A percentile compares a stretch with the other conserved stretches of the same genome.
Conservation (phyloP, 495 filamentous ascomycete genomes). For the Pyrenula massariospora region DNA sequence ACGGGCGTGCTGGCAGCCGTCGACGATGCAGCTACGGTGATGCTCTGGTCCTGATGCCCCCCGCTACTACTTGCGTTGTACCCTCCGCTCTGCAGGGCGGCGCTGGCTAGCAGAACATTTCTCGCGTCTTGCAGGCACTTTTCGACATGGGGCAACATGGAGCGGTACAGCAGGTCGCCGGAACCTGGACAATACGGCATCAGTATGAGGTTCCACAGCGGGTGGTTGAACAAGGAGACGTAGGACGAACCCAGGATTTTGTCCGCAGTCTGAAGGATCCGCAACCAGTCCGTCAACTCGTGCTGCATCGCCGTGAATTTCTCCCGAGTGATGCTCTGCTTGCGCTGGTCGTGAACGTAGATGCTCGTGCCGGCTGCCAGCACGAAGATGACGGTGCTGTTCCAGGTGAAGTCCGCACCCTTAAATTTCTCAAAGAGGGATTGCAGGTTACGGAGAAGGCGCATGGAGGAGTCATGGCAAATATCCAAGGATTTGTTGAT, state of each 20-base stretch:
- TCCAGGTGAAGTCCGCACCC: conserved; percentile 75
- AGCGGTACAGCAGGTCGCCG: background rate
- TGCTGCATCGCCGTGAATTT: conserved; percentile 43
- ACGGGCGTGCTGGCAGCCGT: background rate
- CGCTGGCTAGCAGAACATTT: background rate
- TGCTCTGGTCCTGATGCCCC: background rate
- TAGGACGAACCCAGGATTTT: conserved; percentile 43
- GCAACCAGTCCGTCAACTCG: conserved; percentile 61
- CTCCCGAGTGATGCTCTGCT: conserved; percentile 37
- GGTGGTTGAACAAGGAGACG: background rate
- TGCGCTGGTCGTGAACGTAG: conserved; percentile 56
- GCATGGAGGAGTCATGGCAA: conserved; percentile 52
- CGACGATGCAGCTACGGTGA: background rate
- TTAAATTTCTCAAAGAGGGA: conserved; percentile 43
- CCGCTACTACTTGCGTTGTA: background rate
- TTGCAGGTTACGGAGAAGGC: conserved; percentile 48
- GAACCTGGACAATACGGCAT: background rate
- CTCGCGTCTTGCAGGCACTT: background rate
- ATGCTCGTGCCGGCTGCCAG: conserved; percentile 62
- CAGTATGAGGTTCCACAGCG: background rate
- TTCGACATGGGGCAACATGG: background rate
- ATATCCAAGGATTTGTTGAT: conserved; percentile 53
- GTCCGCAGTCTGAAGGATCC: conserved; percentile 54
- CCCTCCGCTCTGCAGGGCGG: background rate
- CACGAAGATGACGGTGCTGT: conserved; percentile 56